These are phyloP conservation scores for Panaeolus papilionaceus DNA, from an alignment of 768 basidiomycete species.

Conservation along the genomic window DNA sequence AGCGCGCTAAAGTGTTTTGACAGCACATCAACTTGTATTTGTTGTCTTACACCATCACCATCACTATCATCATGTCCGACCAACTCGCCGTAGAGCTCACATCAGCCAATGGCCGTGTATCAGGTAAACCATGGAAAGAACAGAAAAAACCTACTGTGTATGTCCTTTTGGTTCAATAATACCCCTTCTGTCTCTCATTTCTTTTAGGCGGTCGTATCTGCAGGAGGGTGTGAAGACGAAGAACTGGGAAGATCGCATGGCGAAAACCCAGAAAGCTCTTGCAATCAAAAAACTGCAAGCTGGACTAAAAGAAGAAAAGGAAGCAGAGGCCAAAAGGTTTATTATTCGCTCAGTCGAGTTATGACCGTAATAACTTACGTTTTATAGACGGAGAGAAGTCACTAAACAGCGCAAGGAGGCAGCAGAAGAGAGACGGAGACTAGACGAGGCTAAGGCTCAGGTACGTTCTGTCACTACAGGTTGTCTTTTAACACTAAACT, in stretches of 20 bases:
- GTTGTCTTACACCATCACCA: slow-evolving; percentile 13
- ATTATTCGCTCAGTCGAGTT: slow-evolving; percentile 20
- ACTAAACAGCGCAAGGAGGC: slow-evolving; percentile 75
- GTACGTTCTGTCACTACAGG: slow-evolving; percentile 36
- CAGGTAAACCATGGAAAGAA: slow-evolving; percentile 74
- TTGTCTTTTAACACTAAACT: slow-evolving; percentile 18
- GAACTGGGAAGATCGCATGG: slow-evolving; percentile 73
- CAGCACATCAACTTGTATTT: slow-evolving; percentile 8
- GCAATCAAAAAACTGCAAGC: slow-evolving; percentile 77
- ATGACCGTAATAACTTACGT: slow-evolving; percentile 16
- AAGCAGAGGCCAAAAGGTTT: slow-evolving; percentile 68
- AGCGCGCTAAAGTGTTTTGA: slow-evolving; percentile 10
- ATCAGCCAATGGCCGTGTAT: slow-evolving; percentile 69
- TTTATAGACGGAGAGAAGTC: slow-evolving; percentile 64
- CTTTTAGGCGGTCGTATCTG: slow-evolving; percentile 69
- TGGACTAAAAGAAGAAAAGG: slow-evolving; percentile 81
- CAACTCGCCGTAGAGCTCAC: slow-evolving; percentile 45
- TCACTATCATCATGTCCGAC: slow-evolving; percentile 31
- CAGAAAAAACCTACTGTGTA: slow-evolving; percentile 58
- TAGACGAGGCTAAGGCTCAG: slow-evolving; percentile 72
- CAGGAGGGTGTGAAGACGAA: slow-evolving; percentile 69
- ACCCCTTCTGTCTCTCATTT: slow-evolving; percentile 22
- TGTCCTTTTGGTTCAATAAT: slow-evolving; percentile 24
- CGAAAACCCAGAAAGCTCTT: slow-evolving; percentile 64
- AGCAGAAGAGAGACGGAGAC: slow-evolving; percentile 71